Evolutionary conservation across 2,329 filamentous ascomycete species (phyloP).

Genomic region (Aspergillus persii): DNA sequence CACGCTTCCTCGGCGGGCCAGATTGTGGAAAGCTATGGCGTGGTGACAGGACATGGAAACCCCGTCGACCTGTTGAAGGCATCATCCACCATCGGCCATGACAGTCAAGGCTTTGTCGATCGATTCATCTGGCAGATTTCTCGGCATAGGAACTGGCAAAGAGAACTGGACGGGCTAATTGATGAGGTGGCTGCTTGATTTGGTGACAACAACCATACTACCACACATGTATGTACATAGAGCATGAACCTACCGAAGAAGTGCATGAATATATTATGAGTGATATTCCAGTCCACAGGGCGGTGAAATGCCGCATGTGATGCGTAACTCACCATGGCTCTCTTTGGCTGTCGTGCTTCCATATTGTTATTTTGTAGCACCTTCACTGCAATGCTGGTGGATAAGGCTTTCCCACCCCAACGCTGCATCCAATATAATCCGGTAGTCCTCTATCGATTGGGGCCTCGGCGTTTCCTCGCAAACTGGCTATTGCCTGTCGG

Average conservation of each 20-base stretch:
- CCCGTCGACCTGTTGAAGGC: constrained; percentile 22
- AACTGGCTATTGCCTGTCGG: neutral
- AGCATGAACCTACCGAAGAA: too few relatives aligned
- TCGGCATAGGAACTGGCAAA: constrained; percentile 69
- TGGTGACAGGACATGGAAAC: constrained; percentile 31
- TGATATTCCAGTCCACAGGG: neutral
- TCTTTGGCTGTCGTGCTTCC: neutral
- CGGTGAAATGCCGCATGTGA: neutral
- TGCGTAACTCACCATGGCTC: neutral
- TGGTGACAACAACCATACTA: neutral
- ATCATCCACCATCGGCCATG: constrained; percentile 61
- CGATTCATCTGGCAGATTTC: constrained; percentile 68
- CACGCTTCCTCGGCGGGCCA: constrained; percentile 19
- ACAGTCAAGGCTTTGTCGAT: constrained; percentile 65
- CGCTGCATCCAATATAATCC: neutral
- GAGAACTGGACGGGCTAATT: constrained; percentile 71
- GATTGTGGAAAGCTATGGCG: constrained; percentile 33
- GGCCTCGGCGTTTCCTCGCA: neutral
- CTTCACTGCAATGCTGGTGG: too few relatives aligned
- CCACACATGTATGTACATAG: neutral
- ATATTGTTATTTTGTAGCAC: neutral
- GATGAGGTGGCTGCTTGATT: constrained; percentile 67
- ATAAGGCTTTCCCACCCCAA: neutral
- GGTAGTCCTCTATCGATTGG: neutral
- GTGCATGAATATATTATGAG: too few relatives aligned